A percentile compares a stretch with the other conserved stretches of the same genome.
These are phyloP conservation scores for Aureobasidium vineae DNA, from an alignment of 2,329 filamentous ascomycete species.

Conservation along the genomic window DNA sequence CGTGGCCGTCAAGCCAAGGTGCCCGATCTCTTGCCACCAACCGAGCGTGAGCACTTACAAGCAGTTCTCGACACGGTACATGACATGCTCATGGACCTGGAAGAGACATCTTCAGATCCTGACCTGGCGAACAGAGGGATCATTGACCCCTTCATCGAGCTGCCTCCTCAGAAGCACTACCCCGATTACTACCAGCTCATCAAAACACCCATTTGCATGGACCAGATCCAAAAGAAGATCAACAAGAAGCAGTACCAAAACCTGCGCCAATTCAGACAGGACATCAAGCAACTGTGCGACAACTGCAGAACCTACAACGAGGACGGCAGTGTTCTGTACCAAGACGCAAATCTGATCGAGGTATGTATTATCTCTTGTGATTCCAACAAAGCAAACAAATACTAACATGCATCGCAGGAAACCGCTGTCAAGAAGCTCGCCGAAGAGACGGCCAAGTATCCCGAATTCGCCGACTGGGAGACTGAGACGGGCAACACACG, in stretches of 20 bases:
- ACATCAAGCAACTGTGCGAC: conserved; percentile 78
- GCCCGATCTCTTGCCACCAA: conserved; percentile 60
- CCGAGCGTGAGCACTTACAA: conserved; percentile 75
- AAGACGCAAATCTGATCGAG: conserved; percentile 90
- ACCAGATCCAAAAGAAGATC: conserved; percentile 90
- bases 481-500: conserved; percentile 46
- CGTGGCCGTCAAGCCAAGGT: conserved; percentile 71
- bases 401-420: conserved; percentile 39
- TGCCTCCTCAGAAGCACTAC: conserved; percentile 85
- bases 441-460: conserved; percentile 55
- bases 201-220: conserved; percentile 90
- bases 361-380: conserved; percentile 54
- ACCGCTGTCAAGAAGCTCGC: conserved; percentile 54
- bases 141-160: conserved; percentile 90
- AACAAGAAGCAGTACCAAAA: conserved; percentile 91
- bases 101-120: conserved; percentile 66
- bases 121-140: conserved; percentile 69
- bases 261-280: conserved; percentile 74
- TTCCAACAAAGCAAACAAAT: neutral
- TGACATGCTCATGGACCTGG: conserved; percentile 77
- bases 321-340: conserved; percentile 85
- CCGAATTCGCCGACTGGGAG: conserved; percentile 59
- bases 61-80: conserved; percentile 73
- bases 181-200: conserved; percentile 96
- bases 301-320: conserved; percentile 98